These are phyloP conservation scores for Cinnamomum micranthum DNA, from an alignment of 164 flowering plant species.

Conservation along the genomic window DNA sequence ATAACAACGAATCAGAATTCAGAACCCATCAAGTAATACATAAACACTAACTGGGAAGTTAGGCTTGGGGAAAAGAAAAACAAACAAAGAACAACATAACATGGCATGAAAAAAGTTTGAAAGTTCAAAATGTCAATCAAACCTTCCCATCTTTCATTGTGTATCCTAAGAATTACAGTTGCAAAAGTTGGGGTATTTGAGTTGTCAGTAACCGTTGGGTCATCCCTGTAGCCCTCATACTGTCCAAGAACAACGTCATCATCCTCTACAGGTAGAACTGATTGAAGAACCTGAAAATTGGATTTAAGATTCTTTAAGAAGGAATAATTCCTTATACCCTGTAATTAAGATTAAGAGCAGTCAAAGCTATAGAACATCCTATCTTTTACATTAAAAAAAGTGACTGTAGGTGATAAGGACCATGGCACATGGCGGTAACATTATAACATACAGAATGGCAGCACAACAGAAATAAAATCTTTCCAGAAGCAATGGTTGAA, in stretches of 20 bases:
- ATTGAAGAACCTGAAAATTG: slow-evolving; percentile 77
- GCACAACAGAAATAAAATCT: background rate
- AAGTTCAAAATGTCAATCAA: background rate
- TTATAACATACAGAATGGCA: background rate
- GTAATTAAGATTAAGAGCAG: background rate
- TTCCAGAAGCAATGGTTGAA: background rate
- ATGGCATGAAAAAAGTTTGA: background rate
- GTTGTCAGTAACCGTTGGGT: slow-evolving; percentile 79
- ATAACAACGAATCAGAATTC: background rate
- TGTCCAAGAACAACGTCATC: slow-evolving; percentile 96
- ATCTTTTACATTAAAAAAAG: background rate
- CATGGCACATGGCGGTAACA: background rate
- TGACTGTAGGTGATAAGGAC: background rate
- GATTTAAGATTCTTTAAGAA: slow-evolving; percentile 2
- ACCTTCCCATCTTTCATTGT: slow-evolving; percentile 99
- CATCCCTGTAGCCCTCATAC: slow-evolving; percentile 82
- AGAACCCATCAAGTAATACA: background rate
- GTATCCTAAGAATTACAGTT: slow-evolving; percentile 64
- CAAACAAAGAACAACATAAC: background rate
- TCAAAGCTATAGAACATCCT: background rate
- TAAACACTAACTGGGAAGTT: background rate
- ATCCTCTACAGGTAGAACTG: slow-evolving; percentile 65
- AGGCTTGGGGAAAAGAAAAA: background rate
- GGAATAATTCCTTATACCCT: background rate
- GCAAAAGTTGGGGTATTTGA: slow-evolving; percentile 98